A percentile compares a stretch with the other conserved stretches of the same genome.
These are phyloP conservation scores for Podila verticillata DNA, from an alignment of 192 early-diverging fungal genomes.

Conservation along the genomic window DNA sequence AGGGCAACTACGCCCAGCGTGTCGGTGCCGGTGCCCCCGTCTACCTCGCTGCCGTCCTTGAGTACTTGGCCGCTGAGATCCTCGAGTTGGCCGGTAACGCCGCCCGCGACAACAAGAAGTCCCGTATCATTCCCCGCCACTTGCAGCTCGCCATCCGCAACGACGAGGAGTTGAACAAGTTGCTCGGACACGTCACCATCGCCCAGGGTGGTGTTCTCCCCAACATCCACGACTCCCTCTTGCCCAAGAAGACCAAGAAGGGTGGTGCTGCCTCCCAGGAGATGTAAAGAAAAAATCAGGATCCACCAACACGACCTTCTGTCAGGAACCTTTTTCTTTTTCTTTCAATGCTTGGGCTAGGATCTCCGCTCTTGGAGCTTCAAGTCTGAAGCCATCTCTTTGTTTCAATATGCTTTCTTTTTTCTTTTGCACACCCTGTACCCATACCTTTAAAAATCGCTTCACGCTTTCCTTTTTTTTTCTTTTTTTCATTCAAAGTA, in stretches of 20 bases:
- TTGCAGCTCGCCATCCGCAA: constrained; percentile 95
- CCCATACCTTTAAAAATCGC: too few relatives aligned
- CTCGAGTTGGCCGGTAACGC: constrained; percentile 97
- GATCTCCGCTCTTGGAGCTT: too few relatives aligned
- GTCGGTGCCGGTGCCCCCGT: constrained; percentile 94
- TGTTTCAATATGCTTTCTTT: too few relatives aligned
- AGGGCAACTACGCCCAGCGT: constrained; percentile 95
- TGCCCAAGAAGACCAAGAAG: constrained; percentile 87
- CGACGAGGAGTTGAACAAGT: constrained; percentile 85
- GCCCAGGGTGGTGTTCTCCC: constrained; percentile 95
- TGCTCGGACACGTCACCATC: constrained; percentile 77
- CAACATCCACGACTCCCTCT: constrained; percentile 89
- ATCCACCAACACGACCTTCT: not conserved
- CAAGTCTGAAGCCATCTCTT: too few relatives aligned
- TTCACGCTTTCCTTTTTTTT: too few relatives aligned
- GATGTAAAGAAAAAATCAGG: constrained; percentile 56
- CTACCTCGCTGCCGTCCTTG: constrained; percentile 95
- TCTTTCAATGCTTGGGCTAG: too few relatives aligned
- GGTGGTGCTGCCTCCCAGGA: constrained; percentile 68
- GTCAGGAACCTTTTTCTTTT: too few relatives aligned
- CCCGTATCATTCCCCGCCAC: constrained; percentile 96
- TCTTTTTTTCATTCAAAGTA: too few relatives aligned
- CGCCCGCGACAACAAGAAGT: constrained; percentile 94
- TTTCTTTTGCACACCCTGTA: too few relatives aligned
- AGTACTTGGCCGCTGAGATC: constrained; percentile 96